Base-by-base conservation (phyloP, 2,329 filamentous ascomycete species). In the Colletotrichum sidae region DNA sequence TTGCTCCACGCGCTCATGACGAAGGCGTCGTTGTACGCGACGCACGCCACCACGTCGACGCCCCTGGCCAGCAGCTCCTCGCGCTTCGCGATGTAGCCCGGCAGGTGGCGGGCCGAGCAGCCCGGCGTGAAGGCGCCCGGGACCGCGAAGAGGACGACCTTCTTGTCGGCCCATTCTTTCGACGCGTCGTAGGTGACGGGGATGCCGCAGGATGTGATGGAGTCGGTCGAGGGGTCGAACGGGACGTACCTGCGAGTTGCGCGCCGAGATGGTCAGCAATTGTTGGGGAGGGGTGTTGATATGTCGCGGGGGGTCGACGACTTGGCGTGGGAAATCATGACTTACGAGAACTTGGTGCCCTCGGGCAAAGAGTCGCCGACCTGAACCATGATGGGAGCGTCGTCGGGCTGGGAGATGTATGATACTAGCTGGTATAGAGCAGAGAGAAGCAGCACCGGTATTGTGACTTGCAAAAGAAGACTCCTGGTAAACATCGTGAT, bases 1-100 rank as follows among this genome's bases (percentile, higher is more conserved):
- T 97, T 96, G 80, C 89, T 91, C 92, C 92, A 96, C 55, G 92
- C 93, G 72, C 88, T 90, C 92, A 95, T 95, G 77, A 96, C 93
- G 76, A 85, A 96, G 69, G 89, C 83, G 80, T 97, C 93, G 80
- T 97, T 97, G 83, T 83, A 90, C 60, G 92, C 92, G 74, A 96
- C 90, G 74, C 95, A 88, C 70, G 93, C 87, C 72, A 97, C 87
- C 67, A 90, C 79, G 79, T 96, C 93, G 70, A 96, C 91, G 72
- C 92, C 93, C 86, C 95, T 95, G 75, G 82, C 82, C 81, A 89
- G 89, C 78, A 96, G 84, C 74, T 90, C 83, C 55, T 86, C 82
- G 70, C 90, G 81, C 77, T 92, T 90, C 78, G 87, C 80, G 72
- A 94, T 87, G 85, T 93, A 96, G 67, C 90, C 90, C 65, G 92